Percentiles rank a stretch among this genome's conserved stretches.
phyloP scores from a whole-genome alignment of 2,329 filamentous ascomycete genomes.

The Ceratocystis cacaofunesta region DNA sequence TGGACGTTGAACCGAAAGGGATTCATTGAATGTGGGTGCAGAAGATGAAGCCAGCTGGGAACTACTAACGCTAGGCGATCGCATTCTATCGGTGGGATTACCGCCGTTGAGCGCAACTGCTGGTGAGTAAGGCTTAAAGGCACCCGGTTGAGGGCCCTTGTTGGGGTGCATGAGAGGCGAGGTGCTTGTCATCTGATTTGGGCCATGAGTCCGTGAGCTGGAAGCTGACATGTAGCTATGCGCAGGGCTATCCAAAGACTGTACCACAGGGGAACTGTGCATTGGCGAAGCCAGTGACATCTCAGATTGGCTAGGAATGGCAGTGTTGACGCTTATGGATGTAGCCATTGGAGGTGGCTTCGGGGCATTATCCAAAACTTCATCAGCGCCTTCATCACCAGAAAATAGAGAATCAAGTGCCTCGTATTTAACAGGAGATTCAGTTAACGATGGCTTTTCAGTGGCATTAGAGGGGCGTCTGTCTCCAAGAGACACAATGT shows the following conservation, averaged over 20 bases:
- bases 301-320: background rate
- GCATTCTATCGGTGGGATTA: background rate
- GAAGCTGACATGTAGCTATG: conserved; percentile 1
- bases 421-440: background rate
- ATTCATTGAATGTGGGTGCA: background rate
- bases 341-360: conserved; percentile 1
- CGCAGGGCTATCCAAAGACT: background rate
- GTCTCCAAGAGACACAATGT: background rate
- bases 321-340: conserved; percentile 10
- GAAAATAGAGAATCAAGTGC: conserved; percentile 12
- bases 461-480: background rate
- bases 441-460: background rate
- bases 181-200: background rate
- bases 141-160: background rate
- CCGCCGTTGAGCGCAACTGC: background rate
- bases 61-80: background rate
- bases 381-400: background rate
- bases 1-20: background rate
- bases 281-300: conserved; percentile 4
- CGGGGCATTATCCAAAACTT: background rate
- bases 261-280: conserved; percentile 3
- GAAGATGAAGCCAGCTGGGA: background rate
- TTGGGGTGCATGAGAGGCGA: background rate
- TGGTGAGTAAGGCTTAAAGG: conserved; percentile 16
- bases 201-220: conserved; percentile 3